A percentile compares a stretch with the other conserved stretches of the same genome.
These are phyloP conservation scores for Emmonsiellopsis sp. DNA, from an alignment of 2,329 filamentous ascomycete genomes.

Conservation along the genomic window DNA sequence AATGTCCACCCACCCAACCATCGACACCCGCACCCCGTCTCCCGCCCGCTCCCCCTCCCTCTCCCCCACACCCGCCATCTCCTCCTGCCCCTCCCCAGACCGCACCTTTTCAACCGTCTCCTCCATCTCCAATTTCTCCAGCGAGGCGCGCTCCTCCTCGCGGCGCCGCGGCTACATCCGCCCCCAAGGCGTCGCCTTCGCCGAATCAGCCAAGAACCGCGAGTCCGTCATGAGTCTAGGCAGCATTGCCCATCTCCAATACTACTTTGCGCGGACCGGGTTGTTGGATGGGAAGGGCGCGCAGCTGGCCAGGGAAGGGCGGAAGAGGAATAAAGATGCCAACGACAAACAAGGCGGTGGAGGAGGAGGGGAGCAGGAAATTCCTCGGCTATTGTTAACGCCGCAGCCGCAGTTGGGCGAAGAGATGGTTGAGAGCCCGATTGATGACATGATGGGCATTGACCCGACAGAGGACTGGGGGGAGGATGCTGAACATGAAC, in stretches of 20 bases:
- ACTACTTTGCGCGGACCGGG: constrained; percentile 94
- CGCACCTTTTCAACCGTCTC: constrained; percentile 39
- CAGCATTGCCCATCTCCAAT: constrained; percentile 93
- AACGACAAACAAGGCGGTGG: constrained; percentile 19
- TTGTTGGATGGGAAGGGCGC: constrained; percentile 88
- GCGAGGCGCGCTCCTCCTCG: constrained; percentile 34
- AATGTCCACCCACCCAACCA: background rate
- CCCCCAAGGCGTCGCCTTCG: constrained; percentile 79
- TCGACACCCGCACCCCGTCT: constrained; percentile 19
- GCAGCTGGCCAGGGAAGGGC: constrained; percentile 64
- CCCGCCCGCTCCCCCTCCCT: constrained; percentile 33
- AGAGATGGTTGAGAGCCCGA: constrained; percentile 45
- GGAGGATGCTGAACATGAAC: constrained; percentile 44
- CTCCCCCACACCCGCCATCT: constrained; percentile 35
- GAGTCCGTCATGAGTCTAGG: constrained; percentile 95
- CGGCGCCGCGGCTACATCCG: constrained; percentile 75
- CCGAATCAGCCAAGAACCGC: constrained; percentile 76
- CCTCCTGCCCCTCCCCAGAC: constrained; percentile 34
- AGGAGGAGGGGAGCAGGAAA: too few relatives aligned
- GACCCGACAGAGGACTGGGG: constrained; percentile 41
- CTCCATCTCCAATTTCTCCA: constrained; percentile 37
- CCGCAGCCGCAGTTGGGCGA: constrained; percentile 30
- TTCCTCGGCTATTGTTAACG: constrained; percentile 32
- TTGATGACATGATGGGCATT: constrained; percentile 24
- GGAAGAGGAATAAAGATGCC: constrained; percentile 26